Base-by-base conservation (phyloP, 768 basidiomycete species). In the Macrolepiota fuliginosa region DNA sequence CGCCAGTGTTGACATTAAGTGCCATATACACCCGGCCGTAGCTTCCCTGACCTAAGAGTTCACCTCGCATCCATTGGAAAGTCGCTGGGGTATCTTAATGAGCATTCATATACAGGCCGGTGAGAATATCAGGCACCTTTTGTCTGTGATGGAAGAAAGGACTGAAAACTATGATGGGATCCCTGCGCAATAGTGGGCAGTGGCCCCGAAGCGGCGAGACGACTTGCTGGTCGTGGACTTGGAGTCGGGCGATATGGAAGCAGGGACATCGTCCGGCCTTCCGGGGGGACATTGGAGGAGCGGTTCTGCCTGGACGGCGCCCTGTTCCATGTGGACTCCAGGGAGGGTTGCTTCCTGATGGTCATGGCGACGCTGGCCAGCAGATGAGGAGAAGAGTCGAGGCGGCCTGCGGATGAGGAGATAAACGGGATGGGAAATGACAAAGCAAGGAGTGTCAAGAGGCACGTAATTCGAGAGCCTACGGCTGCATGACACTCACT, bases 21-120 rank as follows among this genome's bases (percentile, higher is more conserved):
- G 89, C 95, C 63, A 95, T 81, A 69, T 92, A 97, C n/a, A 98
- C 96, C 53, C 84, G 83, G 27, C 94, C 96, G 70, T 92, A 96
- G 47, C 91, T 92, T n/a, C 96, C 96, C 70, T 91, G 92, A 17
- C 95, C 96, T 63, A 98, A 89, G 19, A 96, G 79, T 70, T 94
- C 92, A 40, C 96, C 96, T 64, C 91, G 91, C 54, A 95, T 89
- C 92, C 94, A 97, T 69, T 91, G 88, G 77, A 96, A 91, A 36
- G 89, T 91, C 2, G 82, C 90, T 75, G 53, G 22, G 19, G 47
- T 37, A 17, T 37, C 27, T 50, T 37, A 22, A 35, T 46, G 22
- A 62, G 54, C 22, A 29, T 47, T 56, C 15, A 52, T 24, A 27
- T 9, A 24, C 22, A 27, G 22, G 24, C 22, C 25, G 17, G 17